Evolutionary conservation across 257 asterid species (phyloP), one percentile per base, ranked within the genome.

Genomic region (Primulina tabacum): DNA sequence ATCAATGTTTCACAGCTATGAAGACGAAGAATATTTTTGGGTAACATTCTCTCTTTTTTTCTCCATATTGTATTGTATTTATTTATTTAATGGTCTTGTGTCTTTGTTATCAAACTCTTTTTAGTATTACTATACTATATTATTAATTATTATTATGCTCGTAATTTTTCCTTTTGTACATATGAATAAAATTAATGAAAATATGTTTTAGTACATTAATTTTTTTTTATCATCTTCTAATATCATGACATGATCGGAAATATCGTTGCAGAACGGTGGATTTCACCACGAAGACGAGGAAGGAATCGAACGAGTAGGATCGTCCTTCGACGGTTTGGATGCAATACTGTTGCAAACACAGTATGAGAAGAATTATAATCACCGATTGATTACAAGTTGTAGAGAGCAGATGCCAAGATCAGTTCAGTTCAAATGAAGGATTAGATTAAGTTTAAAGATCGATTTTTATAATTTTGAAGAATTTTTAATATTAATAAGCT

Each of bases 21-120:
- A 82, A 77, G 91, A 86, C 24, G 89, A 87, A 66, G 89, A 88
- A 77, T 88, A 86, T 74, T 78, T 79, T 80, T 90, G 95, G 92
- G 97, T 89, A 90, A 78, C 77, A 72, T 85, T 24, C 26, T 24
- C 26, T 24, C 26, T 24, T 24, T 24, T 78, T 80, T 11, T 26
- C 8, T 6, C 9, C 2, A 33, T 16, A 5, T 10, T 8, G 47
- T 50, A 50, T 6, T 24, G 3, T 1, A 37, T n/a, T 50, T 52
- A 5, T 24, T 1, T 4, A 37, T 30, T 50, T 52, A 5, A 28
- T 28, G 30, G 30, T 28, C 30, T 28, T 4, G 30, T 28, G 30
- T 28, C 30, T 28, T 28, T 3, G 30, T 28, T 28, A 28, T 28
- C 30, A 28, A 28, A 28, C 30, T 28, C 30, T 28, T 28, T 28